A percentile compares a stretch with the other conserved stretches of the same genome.
These are phyloP conservation scores for Mitragyna speciosa DNA, from an alignment of 257 asterid genomes.

Conservation along the genomic window DNA sequence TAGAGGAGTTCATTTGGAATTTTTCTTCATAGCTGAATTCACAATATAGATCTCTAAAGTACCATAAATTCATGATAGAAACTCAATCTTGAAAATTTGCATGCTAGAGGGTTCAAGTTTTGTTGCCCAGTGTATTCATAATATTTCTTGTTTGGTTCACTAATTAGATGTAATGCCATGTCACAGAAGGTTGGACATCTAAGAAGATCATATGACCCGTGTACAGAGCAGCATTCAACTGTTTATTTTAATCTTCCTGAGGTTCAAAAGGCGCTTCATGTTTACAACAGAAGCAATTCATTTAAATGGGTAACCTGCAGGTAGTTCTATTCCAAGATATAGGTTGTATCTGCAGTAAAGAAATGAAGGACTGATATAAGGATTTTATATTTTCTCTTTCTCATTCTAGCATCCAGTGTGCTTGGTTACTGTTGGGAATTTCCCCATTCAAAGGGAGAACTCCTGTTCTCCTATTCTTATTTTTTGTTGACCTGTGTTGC, in stretches of 20 bases:
- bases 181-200: slow-evolving; percentile 54
- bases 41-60: background rate
- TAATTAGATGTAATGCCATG: slow-evolving; percentile 30
- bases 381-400: background rate
- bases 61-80: background rate
- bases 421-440: background rate
- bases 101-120: slow-evolving; percentile 1
- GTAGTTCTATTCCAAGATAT: slow-evolving; percentile 35
- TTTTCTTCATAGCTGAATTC: background rate
- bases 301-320: slow-evolving; percentile 82
- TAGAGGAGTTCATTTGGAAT: background rate
- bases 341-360: background rate
- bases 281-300: slow-evolving; percentile 41
- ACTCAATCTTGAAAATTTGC: slow-evolving; percentile 4
- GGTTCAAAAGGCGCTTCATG: slow-evolving; percentile 91
- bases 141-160: slow-evolving; percentile 22
- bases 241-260: slow-evolving; percentile 90
- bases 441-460: background rate
- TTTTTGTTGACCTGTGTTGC: background rate
- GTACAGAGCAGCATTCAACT: slow-evolving; percentile 80
- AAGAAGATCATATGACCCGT: slow-evolving; percentile 80
- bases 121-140: background rate
- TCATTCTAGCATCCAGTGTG: background rate
- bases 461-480: background rate
- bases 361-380: background rate